These are phyloP conservation scores for Porcisia hertigi DNA, from an alignment of 208 protist genomes.

Conservation along the genomic window DNA sequence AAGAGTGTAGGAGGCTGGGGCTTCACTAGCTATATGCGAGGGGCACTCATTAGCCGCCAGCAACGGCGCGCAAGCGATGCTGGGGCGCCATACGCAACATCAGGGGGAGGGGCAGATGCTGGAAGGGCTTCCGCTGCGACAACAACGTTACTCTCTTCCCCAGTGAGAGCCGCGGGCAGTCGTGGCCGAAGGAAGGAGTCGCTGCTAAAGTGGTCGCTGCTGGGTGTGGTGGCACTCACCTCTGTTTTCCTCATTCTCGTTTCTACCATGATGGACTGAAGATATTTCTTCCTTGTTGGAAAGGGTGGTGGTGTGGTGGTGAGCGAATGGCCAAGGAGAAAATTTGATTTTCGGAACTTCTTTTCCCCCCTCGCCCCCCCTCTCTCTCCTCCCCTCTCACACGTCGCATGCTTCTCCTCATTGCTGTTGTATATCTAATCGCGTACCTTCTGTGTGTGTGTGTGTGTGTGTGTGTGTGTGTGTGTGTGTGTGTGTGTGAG, in stretches of 20 bases:
- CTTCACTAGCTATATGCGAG: constrained; percentile 2
- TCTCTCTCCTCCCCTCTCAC: no score
- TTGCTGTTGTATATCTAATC: no score
- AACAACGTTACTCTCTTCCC: neutral
- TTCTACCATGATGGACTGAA: constrained; percentile 11
- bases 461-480: no score
- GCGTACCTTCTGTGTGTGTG: no score
- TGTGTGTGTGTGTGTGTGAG: no score
- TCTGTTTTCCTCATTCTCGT: constrained; percentile 10
- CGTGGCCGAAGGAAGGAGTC: neutral
- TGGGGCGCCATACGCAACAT: neutral
- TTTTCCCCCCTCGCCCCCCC: neutral
- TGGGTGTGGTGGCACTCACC: constrained; percentile 15
- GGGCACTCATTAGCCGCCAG: neutral
- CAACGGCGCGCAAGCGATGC: neutral
- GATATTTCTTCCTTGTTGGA: neutral
- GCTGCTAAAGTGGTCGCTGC: constrained; percentile 25
- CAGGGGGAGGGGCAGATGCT: neutral
- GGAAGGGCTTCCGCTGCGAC: neutral
- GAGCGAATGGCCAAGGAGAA: no score
- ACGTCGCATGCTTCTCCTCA: no score
- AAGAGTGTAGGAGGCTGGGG: neutral
- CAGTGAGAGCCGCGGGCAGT: neutral
- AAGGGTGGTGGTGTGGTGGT: neutral
- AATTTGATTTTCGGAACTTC: neutral